Percentiles rank a stretch among this genome's conserved stretches.
Evolutionary conservation across 176 grass and related monocot genomes (phyloP).

Genomic region (Carex cristatella): DNA sequence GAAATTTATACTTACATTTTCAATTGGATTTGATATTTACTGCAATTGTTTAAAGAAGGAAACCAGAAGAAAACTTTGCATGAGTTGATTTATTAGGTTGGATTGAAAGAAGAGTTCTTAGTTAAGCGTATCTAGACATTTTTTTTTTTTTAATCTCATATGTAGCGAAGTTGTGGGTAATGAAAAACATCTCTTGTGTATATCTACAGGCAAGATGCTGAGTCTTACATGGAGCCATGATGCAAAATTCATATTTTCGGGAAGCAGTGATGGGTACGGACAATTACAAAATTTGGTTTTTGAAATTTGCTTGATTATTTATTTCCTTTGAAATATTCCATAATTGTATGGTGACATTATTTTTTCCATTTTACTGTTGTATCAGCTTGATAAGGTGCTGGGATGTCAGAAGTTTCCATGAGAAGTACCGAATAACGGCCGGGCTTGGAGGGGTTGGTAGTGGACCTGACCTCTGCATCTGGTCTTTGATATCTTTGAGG

Average conservation of each 20-base stretch:
- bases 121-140: neutral
- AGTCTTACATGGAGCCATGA: conserved; percentile 86
- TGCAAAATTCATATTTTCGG: conserved; percentile 68
- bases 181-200: neutral
- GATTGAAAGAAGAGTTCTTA: neutral
- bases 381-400: conserved; percentile 89
- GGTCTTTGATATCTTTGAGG: conserved; percentile 78
- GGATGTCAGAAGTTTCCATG: conserved; percentile 73
- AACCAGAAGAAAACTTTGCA: neutral
- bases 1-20: conserved; percentile 15
- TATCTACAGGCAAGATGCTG: conserved; percentile 55
- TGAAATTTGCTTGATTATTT: conserved; percentile 7
- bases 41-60: neutral
- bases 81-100: neutral
- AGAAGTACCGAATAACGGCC: conserved; percentile 81
- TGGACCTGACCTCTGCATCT: conserved; percentile 63
- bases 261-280: conserved; percentile 90
- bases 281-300: conserved; percentile 9
- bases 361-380: neutral
- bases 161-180: neutral
- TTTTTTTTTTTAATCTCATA: neutral
- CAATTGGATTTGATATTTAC: conserved; percentile 10
- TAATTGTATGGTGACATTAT: neutral
- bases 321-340: neutral
- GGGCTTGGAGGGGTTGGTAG: conserved; percentile 76